Percentiles rank a stretch among this genome's conserved stretches.
phyloP scores from a whole-genome alignment of 352 stramenopile species.

The Phytopythium oedochilum region DNA sequence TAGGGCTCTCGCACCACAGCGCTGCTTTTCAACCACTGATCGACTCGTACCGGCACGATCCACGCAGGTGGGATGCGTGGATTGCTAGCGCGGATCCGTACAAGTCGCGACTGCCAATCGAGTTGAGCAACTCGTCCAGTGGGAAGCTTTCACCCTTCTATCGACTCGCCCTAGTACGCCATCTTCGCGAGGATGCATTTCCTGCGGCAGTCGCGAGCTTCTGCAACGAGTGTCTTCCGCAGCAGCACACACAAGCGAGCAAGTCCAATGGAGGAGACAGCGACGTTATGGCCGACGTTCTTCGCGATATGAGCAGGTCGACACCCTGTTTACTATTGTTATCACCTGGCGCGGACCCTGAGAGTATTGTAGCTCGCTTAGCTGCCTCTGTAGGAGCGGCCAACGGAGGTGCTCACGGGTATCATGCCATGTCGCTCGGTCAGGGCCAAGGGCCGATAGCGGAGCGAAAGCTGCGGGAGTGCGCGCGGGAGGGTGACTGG shows the following conservation, averaged over 20 bases:
- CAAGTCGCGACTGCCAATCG: conserved; percentile 21
- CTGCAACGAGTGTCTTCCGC: conserved; percentile 33
- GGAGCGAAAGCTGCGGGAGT: conserved; percentile 47
- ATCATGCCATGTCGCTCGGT: conserved; percentile 63
- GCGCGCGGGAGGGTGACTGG: conserved; percentile 49
- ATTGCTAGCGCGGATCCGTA: conserved; percentile 33
- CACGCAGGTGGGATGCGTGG: conserved; percentile 36
- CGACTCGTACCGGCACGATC: conserved; percentile 41
- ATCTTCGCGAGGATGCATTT: conserved; percentile 50
- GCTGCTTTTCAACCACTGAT: conserved; percentile 24
- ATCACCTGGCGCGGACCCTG: conserved; percentile 64
- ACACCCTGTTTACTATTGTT: conserved; percentile 78
- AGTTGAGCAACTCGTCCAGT: conserved; percentile 4
- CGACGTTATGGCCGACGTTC: conserved; percentile 40
- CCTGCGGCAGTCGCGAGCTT: conserved; percentile 28
- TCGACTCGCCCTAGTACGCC: conserved; percentile 55
- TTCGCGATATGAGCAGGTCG: conserved; percentile 45
- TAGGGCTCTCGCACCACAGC: conserved; percentile 17
- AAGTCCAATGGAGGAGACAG: not conserved
- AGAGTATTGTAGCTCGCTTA: conserved; percentile 40
- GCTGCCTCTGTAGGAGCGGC: conserved; percentile 7
- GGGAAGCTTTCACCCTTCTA: conserved; percentile 29
- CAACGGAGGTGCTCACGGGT: not conserved
- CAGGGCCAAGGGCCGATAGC: conserved; percentile 74
- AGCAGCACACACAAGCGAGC: conserved; percentile 9